phyloP scores from a whole-genome alignment of 805 yeast genomes.

The Wickerhamiella sorbophila region DNA sequence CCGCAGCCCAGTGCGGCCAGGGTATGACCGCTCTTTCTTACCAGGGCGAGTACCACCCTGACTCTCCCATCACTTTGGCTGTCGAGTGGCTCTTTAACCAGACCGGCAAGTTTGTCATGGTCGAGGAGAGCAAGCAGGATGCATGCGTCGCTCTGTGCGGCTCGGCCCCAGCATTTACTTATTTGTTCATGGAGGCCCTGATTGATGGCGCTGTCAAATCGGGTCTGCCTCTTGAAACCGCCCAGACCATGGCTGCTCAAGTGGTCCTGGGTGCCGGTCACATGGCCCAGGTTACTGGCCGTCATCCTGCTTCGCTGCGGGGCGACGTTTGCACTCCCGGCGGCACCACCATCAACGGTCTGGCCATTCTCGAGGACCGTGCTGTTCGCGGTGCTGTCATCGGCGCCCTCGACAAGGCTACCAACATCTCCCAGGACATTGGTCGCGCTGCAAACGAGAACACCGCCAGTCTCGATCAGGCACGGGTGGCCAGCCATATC shows the following conservation, averaged over 20 bases:
- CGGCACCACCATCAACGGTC: conserved; percentile 94
- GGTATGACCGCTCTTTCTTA: conserved; percentile 92
- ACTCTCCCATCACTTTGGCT: conserved; percentile 19
- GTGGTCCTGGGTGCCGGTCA: conserved; percentile 88
- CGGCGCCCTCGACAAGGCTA: conserved; percentile 81
- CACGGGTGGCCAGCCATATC: conserved; percentile 15
- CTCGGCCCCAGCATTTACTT: conserved; percentile 90
- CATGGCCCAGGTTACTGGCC: conserved; percentile 62
- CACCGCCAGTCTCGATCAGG: conserved; percentile 12
- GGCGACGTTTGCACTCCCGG: conserved; percentile 92
- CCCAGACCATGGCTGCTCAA: conserved; percentile 78
- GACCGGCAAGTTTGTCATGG: conserved; percentile 28
- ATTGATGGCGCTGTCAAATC: conserved; percentile 88
- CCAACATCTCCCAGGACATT: conserved; percentile 45
- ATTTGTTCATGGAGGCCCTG: conserved; percentile 78
- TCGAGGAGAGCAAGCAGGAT: conserved; percentile 79
- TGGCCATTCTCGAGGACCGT: conserved; percentile 80
- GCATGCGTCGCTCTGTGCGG: conserved; percentile 93
- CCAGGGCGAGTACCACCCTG: conserved; percentile 33
- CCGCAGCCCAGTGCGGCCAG: conserved; percentile 84
- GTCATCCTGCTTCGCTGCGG: conserved; percentile 82
- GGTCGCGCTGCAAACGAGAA: conserved; percentile 3
- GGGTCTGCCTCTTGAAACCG: conserved; percentile 81
- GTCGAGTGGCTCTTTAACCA: conserved; percentile 31
- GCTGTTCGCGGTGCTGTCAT: conserved; percentile 81